Evolutionary conservation across 257 asterid species (phyloP).

Genomic region (Coffea canephora): DNA sequence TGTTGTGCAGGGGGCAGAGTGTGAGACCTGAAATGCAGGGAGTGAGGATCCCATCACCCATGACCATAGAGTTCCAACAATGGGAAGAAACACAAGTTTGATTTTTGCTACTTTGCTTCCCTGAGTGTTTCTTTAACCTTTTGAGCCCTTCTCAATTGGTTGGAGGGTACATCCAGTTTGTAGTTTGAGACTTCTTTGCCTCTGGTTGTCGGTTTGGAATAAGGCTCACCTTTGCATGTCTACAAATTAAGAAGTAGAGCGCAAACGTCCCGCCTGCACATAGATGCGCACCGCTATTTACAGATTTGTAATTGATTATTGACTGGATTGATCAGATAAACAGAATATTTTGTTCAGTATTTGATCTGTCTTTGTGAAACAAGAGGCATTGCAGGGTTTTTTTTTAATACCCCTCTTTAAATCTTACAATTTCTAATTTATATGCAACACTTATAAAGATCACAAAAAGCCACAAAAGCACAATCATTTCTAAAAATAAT

Average conservation of each 20-base stretch:
- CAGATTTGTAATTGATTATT: neutral
- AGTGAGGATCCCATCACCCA: conserved; percentile 81
- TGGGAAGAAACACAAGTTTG: conserved; percentile 44
- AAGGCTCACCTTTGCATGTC: conserved; percentile 55
- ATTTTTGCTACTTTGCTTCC: conserved; percentile 32
- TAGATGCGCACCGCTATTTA: neutral
- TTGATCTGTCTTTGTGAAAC: too few species aligned
- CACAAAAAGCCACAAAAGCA: too few species aligned
- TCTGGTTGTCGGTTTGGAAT: conserved; percentile 49
- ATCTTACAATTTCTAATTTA: too few species aligned
- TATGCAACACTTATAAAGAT: too few species aligned
- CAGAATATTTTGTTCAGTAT: too few species aligned
- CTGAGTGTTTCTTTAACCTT: conserved; percentile 34
- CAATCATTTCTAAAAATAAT: too few species aligned
- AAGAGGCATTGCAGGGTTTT: too few species aligned
- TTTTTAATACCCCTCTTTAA: too few species aligned
- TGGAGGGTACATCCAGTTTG: conserved; percentile 34
- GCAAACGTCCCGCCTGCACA: conserved; percentile 77
- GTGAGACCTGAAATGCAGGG: conserved; percentile 68
- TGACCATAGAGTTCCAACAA: conserved; percentile 85
- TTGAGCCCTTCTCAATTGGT: conserved; percentile 31
- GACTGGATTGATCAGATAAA: neutral
- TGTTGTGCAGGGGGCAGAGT: neutral
- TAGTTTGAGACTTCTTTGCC: conserved; percentile 46
- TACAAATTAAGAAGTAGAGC: conserved; percentile 58